Percentiles rank a stretch among this genome's conserved stretches.
Conservation (phyloP, 768 basidiomycete genomes). For the Mycena leptocephala region DNA sequence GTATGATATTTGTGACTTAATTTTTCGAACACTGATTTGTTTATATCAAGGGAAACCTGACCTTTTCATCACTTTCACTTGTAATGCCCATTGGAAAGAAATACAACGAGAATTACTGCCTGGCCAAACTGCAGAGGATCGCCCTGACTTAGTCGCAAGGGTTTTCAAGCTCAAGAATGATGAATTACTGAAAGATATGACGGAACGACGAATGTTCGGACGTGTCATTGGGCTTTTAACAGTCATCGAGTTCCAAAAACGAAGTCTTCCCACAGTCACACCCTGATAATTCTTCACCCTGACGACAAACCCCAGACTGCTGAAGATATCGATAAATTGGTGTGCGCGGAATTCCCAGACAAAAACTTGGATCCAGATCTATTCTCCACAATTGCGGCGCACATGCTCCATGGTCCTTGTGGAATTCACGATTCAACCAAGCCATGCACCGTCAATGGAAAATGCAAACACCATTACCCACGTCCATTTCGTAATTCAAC, state of each 20-base stretch:
- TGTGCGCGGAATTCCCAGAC: neutral
- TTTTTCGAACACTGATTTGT: neutral
- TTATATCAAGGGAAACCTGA: neutral
- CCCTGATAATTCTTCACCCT: neutral
- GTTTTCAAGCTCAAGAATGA: neutral
- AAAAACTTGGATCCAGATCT: neutral
- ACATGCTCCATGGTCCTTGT: neutral
- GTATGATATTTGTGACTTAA: neutral
- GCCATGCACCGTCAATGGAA: neutral
- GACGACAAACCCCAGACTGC: neutral
- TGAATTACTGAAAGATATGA: neutral
- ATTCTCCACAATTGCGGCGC: neutral
- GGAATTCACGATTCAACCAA: neutral
- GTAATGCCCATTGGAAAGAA: neutral
- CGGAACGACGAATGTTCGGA: neutral
- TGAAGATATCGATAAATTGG: neutral
- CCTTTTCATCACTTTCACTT: neutral
- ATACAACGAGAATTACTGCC: neutral
- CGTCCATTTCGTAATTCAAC: neutral
- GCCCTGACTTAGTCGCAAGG: neutral
- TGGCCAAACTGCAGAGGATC: neutral
- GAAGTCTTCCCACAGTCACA: neutral
- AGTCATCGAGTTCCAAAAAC: neutral
- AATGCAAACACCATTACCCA: neutral
- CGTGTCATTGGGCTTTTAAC: neutral